Conservation (phyloP, 139 green algal species). For the Chlorella sorokiniana region DNA sequence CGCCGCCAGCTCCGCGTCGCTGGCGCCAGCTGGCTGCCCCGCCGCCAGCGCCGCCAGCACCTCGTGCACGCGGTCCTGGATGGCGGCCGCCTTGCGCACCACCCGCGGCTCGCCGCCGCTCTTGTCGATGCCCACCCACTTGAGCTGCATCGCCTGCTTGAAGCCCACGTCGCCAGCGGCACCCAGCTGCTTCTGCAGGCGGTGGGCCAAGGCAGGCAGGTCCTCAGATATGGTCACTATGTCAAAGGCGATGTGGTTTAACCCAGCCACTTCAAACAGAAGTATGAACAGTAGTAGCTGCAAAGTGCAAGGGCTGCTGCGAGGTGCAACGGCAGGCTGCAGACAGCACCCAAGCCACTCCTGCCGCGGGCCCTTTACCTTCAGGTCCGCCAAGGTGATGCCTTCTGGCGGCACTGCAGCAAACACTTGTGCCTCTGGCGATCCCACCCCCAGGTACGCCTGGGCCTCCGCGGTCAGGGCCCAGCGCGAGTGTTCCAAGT, state of each 20-base stretch:
- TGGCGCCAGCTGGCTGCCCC: slow-evolving; percentile 5
- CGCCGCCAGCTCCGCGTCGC: slow-evolving; percentile 29
- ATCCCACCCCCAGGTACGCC: slow-evolving; percentile 68
- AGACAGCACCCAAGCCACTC: not conserved
- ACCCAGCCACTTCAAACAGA: not conserved
- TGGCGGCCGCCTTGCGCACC: slow-evolving; percentile 55
- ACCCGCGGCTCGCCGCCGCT: slow-evolving; percentile 35
- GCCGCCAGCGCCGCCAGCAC: slow-evolving; percentile 59
- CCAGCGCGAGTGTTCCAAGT: slow-evolving; percentile 70
- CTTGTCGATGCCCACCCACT: slow-evolving; percentile 82
- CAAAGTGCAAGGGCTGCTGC: too few relatives aligned
- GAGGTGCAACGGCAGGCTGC: not conserved
- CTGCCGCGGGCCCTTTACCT: slow-evolving; percentile 43
- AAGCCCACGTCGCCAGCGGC: slow-evolving; percentile 81
- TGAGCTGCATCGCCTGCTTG: slow-evolving; percentile 91
- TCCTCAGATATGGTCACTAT: not conserved
- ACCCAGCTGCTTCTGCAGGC: slow-evolving; percentile 57
- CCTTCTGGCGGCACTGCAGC: slow-evolving; percentile 71
- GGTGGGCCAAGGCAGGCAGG: not conserved
- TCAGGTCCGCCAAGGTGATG: slow-evolving; percentile 77
- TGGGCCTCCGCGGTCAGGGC: slow-evolving; percentile 82
- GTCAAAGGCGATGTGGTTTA: not conserved
- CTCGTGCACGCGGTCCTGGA: slow-evolving; percentile 65
- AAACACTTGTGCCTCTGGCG: slow-evolving; percentile 90
- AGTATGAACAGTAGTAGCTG: too few relatives aligned